phyloP scores from a whole-genome alignment of 2,329 filamentous ascomycete species.

The Gaeumannomyces sp. region DNA sequence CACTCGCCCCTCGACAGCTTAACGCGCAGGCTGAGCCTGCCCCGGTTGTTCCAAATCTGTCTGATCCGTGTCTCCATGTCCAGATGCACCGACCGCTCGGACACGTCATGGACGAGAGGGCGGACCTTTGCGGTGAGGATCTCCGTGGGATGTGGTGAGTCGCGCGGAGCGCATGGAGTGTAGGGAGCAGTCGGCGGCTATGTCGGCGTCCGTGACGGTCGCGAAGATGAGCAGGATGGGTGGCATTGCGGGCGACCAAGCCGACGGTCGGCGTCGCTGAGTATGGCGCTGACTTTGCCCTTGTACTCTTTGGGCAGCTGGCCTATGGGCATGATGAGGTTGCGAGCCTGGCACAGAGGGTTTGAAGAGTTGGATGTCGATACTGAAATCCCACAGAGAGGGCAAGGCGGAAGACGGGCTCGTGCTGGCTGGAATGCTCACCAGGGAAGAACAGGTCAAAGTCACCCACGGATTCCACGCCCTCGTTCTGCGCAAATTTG shows the following conservation, averaged over 20 bases:
- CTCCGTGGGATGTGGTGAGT: background rate
- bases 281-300: conserved; percentile 18
- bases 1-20: background rate
- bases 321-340: conserved; percentile 33
- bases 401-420: too few relatives aligned
- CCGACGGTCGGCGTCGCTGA: conserved; percentile 36
- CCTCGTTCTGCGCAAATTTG: conserved; percentile 4
- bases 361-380: background rate
- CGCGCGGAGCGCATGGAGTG: conserved; percentile 41
- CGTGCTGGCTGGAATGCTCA: background rate
- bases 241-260: conserved; percentile 31
- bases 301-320: conserved; percentile 25
- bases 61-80: conserved; percentile 1
- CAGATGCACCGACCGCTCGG: conserved; percentile 25
- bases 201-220: background rate
- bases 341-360: conserved; percentile 33
- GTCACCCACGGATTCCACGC: background rate
- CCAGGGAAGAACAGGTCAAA: background rate
- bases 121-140: background rate
- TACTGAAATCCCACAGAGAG: too few relatives aligned
- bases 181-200: conserved; percentile 17
- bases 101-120: conserved; percentile 25
- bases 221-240: conserved; percentile 31
- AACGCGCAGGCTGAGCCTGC: background rate
- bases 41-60: conserved; percentile 10